Conservation (phyloP, 805 yeast species). For the Cyberlindnera saturnus region DNA sequence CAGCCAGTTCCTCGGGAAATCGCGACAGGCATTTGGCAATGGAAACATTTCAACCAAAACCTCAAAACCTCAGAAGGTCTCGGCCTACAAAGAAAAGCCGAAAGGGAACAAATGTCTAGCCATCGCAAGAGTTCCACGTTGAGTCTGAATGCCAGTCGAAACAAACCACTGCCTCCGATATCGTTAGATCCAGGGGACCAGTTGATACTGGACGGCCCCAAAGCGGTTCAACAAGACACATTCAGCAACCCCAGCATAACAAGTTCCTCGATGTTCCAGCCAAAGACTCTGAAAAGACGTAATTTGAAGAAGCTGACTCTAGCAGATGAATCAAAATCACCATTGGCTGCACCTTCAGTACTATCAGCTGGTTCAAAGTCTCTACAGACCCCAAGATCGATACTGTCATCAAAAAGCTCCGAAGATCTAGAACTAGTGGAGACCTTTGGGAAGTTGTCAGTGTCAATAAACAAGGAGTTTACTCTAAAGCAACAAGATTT, state of each 20-base stretch:
- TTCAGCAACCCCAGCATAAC: not conserved
- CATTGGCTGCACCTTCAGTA: conserved; percentile 1
- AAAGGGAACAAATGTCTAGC: conserved; percentile 1
- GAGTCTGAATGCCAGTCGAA: conserved; percentile 19
- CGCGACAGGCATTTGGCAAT: not conserved
- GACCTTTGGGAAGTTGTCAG: conserved; percentile 41
- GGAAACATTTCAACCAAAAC: no score
- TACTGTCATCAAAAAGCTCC: conserved; percentile 29
- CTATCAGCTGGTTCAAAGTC: conserved; percentile 10
- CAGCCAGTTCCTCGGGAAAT: not conserved
- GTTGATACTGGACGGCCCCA: not conserved
- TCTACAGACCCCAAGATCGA: conserved; percentile 17
- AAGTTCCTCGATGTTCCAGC: conserved; percentile 24
- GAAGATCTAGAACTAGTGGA: conserved; percentile 31
- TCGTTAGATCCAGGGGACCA: conserved; percentile 4
- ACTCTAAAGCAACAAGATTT: conserved; percentile 60
- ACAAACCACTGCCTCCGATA: conserved; percentile 26
- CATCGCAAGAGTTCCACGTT: conserved; percentile 23
- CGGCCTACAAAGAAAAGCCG: no score
- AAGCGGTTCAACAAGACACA: not conserved
- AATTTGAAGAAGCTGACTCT: conserved; percentile 55
- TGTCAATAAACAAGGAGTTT: conserved; percentile 48
- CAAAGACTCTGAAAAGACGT: conserved; percentile 46
- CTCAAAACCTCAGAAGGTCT: no score
- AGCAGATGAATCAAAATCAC: conserved; percentile 9